These are phyloP conservation scores for Eucalyptus decipiens DNA, from an alignment of 345 rosid genomes.

Conservation along the genomic window DNA sequence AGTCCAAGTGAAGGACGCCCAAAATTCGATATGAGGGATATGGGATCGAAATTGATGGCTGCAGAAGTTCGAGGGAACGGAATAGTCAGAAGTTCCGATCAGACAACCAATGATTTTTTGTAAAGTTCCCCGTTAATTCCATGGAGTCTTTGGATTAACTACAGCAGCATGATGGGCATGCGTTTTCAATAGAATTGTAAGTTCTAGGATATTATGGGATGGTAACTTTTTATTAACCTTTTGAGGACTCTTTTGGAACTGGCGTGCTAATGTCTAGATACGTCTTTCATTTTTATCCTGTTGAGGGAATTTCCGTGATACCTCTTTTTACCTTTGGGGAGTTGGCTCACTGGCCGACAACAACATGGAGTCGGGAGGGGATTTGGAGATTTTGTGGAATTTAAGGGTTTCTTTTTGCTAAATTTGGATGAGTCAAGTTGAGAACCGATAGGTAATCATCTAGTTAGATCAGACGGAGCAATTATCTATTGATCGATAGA, in stretches of 20 bases:
- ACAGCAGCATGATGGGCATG: not conserved
- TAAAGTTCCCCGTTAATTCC: not conserved
- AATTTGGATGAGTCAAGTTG: not conserved
- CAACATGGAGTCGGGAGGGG: not conserved
- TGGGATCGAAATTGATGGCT: not conserved
- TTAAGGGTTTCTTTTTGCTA: not conserved
- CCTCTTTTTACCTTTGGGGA: not conserved
- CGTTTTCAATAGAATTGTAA: not conserved
- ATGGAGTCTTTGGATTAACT: not conserved
- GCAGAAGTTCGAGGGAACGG: not conserved
- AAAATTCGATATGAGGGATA: not conserved
- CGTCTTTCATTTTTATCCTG: not conserved
- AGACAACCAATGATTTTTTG: not conserved
- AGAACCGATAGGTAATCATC: not conserved
- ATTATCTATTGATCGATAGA: not conserved
- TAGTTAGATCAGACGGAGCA: not conserved
- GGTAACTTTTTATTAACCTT: not conserved
- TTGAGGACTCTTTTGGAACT: not conserved
- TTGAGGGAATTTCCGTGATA: not conserved
- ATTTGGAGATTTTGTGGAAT: not conserved
- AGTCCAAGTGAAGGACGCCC: not conserved
- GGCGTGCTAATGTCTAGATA: not conserved
- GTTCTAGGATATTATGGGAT: not conserved
- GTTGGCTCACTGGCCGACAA: not conserved
- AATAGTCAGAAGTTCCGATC: not conserved